phyloP scores from a whole-genome alignment of 1,139 yeast genomes.

The Hemisphaericaspora subhashii region DNA sequence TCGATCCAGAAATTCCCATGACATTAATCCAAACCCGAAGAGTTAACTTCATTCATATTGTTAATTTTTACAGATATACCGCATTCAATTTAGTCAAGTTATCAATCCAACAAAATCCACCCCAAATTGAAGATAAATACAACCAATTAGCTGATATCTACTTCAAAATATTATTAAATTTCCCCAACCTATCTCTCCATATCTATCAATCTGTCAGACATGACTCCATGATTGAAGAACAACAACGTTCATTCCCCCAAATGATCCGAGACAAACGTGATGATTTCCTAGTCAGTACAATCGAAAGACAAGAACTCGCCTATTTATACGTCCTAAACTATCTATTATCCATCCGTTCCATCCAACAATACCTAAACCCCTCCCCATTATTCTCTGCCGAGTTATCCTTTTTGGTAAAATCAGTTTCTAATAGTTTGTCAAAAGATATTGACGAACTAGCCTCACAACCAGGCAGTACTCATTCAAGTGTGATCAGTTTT shows the following conservation, averaged over 20 bases:
- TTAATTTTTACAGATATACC: constrained; percentile 29
- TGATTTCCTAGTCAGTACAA: constrained; percentile 12
- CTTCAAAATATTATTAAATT: constrained; percentile 24
- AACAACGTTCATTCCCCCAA: constrained; percentile 4
- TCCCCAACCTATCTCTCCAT: constrained; percentile 25
- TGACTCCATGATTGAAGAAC: constrained; percentile 5
- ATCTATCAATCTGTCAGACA: constrained; percentile 4
- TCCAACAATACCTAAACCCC: constrained; percentile 24
- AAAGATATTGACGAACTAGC: constrained; percentile 29
- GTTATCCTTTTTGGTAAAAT: constrained; percentile 20
- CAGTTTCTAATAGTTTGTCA: constrained; percentile 25
- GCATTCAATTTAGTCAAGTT: constrained; percentile 25
- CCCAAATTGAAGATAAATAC: constrained; percentile 9
- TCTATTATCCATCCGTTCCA: constrained; percentile 21
- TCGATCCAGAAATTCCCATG: constrained; percentile 26
- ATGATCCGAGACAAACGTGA: constrained; percentile 7
- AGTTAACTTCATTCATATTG: constrained; percentile 22
- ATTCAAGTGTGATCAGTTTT: constrained; percentile 23
- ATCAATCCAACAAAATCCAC: constrained; percentile 4
- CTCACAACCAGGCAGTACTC: constrained; percentile 25
- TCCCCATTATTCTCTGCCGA: constrained; percentile 21
- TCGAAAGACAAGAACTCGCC: constrained; percentile 36
- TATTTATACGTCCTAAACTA: constrained; percentile 31
- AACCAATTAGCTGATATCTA: constrained; percentile 26
- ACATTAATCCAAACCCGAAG: constrained; percentile 15